Percentiles rank a stretch among this genome's conserved stretches.
Conservation (phyloP, 2,329 filamentous ascomycete genomes). For the Claviceps sp. region DNA sequence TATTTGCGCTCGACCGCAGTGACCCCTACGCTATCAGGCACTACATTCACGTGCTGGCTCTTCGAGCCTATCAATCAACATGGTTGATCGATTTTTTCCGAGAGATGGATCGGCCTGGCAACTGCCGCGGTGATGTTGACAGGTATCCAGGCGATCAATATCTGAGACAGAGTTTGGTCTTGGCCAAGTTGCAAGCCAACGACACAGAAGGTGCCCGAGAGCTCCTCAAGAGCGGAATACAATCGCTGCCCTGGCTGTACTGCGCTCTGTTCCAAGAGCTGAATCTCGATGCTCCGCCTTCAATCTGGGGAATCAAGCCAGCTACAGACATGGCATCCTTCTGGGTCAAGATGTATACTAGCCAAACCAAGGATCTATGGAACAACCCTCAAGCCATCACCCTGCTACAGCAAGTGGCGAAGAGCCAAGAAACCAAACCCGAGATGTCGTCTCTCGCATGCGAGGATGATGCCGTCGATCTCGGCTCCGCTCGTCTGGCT, state of each 20-base stretch:
- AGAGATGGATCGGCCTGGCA: constrained; percentile 22
- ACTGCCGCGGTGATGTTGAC: neutral
- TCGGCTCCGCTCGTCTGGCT: constrained; percentile 56
- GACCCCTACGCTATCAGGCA: constrained; percentile 79
- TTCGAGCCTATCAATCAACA: constrained; percentile 64
- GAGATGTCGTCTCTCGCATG: constrained; percentile 24
- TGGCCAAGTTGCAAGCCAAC: constrained; percentile 62
- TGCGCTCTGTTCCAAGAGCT: constrained; percentile 67
- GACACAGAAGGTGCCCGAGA: constrained; percentile 52
- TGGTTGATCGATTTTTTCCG: constrained; percentile 61
- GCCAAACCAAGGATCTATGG: constrained; percentile 72
- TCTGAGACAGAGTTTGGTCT: constrained; percentile 59
- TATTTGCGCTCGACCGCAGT: constrained; percentile 58
- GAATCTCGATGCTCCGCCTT: constrained; percentile 61
- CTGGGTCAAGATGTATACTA: constrained; percentile 62
- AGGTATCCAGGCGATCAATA: constrained; percentile 42
- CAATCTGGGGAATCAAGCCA: constrained; percentile 68
- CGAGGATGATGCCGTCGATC: constrained; percentile 26
- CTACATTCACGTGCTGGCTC: constrained; percentile 68
- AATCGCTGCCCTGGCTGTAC: constrained; percentile 72
- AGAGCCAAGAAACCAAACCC: constrained; percentile 33
- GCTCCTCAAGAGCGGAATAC: constrained; percentile 54
- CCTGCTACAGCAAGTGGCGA: constrained; percentile 57
- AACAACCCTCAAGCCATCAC: constrained; percentile 58
- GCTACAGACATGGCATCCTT: constrained; percentile 49